These are phyloP conservation scores for Leishmania martiniquensis DNA, from an alignment of 208 protist genomes.

Conservation along the genomic window DNA sequence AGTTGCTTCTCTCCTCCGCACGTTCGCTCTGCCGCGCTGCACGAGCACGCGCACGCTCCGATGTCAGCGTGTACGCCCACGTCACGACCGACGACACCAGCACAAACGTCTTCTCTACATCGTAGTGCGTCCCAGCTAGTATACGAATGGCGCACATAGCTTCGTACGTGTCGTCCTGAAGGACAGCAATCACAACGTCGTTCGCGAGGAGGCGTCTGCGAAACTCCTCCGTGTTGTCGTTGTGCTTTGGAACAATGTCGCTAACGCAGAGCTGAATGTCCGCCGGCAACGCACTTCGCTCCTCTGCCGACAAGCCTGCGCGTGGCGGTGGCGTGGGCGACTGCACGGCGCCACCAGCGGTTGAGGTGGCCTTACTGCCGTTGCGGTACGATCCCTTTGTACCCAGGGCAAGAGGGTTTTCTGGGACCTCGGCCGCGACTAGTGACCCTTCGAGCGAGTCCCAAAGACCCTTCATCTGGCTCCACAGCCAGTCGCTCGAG, in stretches of 20 bases:
- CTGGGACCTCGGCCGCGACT: neutral
- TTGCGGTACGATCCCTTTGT: neutral
- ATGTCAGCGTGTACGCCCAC: conserved; percentile 77
- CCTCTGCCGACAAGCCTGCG: conserved; percentile 8
- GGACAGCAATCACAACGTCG: conserved; percentile 87
- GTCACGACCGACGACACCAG: conserved; percentile 86
- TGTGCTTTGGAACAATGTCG: conserved; percentile 69
- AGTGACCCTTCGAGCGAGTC: neutral
- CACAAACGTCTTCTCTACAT: conserved; percentile 93
- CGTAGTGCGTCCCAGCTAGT: conserved; percentile 79
- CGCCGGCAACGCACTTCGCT: conserved; percentile 30
- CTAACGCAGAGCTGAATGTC: conserved; percentile 52
- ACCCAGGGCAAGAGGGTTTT: neutral
- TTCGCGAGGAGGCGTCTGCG: conserved; percentile 60
- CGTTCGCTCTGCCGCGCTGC: conserved; percentile 42
- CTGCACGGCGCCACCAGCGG: neutral
- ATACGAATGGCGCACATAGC: conserved; percentile 85
- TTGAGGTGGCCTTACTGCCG: neutral
- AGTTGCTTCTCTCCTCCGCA: conserved; percentile 43
- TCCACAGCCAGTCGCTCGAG: neutral
- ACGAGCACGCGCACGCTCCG: conserved; percentile 50
- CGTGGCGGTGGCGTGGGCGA: neutral
- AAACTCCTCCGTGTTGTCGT: conserved; percentile 67
- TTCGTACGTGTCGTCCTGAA: conserved; percentile 84
- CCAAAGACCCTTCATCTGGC: neutral